phyloP scores from a whole-genome alignment of 2,329 filamentous ascomycete genomes.

The Neoarthrinium moseri region DNA sequence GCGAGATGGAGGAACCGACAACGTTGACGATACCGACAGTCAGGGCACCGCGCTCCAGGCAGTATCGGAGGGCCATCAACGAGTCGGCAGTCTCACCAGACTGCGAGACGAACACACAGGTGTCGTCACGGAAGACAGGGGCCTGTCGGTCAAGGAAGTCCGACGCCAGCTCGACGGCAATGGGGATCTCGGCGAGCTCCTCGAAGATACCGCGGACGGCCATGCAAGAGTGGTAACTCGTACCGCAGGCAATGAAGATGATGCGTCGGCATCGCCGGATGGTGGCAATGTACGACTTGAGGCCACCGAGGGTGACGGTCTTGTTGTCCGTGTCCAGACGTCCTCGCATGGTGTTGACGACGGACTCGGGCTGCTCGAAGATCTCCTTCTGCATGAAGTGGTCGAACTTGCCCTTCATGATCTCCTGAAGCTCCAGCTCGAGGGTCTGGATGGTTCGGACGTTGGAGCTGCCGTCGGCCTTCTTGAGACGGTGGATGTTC shows the following conservation, averaged over 20 bases:
- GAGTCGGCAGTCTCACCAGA: conserved; percentile 98
- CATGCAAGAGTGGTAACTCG: conserved; percentile 99
- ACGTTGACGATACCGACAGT: conserved; percentile 99
- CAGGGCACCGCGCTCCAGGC: conserved; percentile 92
- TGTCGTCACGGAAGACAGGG: conserved; percentile 98
- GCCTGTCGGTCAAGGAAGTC: conserved; percentile 97
- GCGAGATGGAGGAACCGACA: conserved; percentile 96
- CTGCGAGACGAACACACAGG: conserved; percentile 97
- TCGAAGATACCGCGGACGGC: conserved; percentile 97
- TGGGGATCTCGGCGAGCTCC: conserved; percentile 96
- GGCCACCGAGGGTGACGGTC: conserved; percentile 90
- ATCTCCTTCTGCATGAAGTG: conserved; percentile 99
- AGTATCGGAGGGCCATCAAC: conserved; percentile 94
- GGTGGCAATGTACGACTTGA: conserved; percentile 93
- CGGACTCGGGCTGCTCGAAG: conserved; percentile 98
- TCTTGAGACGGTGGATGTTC: conserved; percentile 97
- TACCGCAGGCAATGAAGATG: conserved; percentile 99
- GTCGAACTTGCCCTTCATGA: conserved; percentile 99
- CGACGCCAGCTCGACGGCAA: conserved; percentile 93
- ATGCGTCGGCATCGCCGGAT: conserved; percentile 96
- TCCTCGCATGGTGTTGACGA: conserved; percentile 99
- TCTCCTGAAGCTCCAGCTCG: conserved; percentile 98
- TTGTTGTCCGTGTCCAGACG: conserved; percentile 92
- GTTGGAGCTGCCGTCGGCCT: conserved; percentile 94
- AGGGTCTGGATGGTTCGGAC: conserved; percentile 98